Percentiles rank a stretch among this genome's conserved stretches.
These are phyloP conservation scores for Arctium minus DNA, from an alignment of 129 eudicot species.

Conservation along the genomic window DNA sequence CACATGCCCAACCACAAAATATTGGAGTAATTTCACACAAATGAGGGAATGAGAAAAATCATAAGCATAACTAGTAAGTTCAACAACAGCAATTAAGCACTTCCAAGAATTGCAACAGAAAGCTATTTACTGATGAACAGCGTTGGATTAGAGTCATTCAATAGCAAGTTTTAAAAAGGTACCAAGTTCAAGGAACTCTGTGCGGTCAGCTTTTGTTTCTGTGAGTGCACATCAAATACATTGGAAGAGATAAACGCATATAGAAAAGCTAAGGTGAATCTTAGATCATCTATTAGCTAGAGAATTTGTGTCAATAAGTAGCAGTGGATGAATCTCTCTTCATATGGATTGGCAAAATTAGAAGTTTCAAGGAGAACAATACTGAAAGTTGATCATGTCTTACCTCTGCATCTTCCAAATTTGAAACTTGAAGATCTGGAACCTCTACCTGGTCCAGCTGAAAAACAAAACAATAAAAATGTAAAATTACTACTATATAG, in stretches of 20 bases:
- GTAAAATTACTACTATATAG: background rate
- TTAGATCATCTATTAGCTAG: too few relatives aligned
- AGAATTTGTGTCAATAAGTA: background rate
- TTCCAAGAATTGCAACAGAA: background rate
- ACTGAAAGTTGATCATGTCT: background rate
- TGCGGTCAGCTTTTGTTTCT: too few relatives aligned
- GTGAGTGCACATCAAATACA: too few relatives aligned
- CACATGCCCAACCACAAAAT: background rate
- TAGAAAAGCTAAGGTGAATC: too few relatives aligned
- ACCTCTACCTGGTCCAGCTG: conserved; percentile 42
- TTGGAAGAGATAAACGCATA: too few relatives aligned
- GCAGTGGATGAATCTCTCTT: background rate
- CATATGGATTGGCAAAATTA: background rate
- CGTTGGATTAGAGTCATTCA: too few relatives aligned
- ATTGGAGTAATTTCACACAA: background rate
- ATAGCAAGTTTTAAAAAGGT: too few relatives aligned
- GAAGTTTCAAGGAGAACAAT: background rate
- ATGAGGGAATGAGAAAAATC: background rate
- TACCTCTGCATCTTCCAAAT: conserved; percentile 41
- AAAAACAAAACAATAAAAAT: background rate
- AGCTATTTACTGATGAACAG: too few relatives aligned
- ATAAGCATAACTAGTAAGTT: background rate
- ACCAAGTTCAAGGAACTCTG: too few relatives aligned
- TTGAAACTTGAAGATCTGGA: conserved; percentile 33
- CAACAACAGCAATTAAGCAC: conserved; percentile 7